Conservation (phyloP, 1,284 basidiomycete genomes). For the Ganoderma boninense region DNA sequence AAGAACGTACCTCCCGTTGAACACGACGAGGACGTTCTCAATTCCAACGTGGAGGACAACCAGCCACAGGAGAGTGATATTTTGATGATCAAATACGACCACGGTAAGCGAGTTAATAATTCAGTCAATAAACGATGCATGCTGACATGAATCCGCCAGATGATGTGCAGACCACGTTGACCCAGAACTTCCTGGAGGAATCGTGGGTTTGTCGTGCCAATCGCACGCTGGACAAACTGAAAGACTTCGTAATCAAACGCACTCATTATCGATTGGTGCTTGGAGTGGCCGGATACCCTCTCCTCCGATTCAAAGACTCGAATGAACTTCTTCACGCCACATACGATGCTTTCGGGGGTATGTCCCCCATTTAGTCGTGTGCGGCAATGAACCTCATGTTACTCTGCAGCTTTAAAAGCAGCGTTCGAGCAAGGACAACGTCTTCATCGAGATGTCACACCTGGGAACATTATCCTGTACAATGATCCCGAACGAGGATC, state of each 20-base stretch:
- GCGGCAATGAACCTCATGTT: neutral
- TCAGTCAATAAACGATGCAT: too few species aligned
- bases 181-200: neutral
- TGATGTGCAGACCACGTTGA: too few species aligned
- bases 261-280: slow-evolving; percentile 19
- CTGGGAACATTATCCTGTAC: slow-evolving; percentile 23
- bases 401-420: slow-evolving; percentile 9
- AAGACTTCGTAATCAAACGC: neutral
- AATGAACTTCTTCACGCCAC: slow-evolving; percentile 18
- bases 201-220: slow-evolving; percentile 1
- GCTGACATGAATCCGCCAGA: too few species aligned
- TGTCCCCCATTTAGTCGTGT: too few species aligned
- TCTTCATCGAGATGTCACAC: slow-evolving; percentile 25
- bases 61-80: too few species aligned
- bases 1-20: too few species aligned
- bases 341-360: slow-evolving; percentile 16
- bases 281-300: slow-evolving; percentile 17
- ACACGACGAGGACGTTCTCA: too few species aligned
- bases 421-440: slow-evolving; percentile 11
- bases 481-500: too few species aligned
- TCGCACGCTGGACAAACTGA: neutral
- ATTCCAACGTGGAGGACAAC: too few species aligned
- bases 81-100: too few species aligned
- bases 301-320: slow-evolving; percentile 13
- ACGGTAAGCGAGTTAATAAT: too few species aligned